phyloP scores from a whole-genome alignment of 257 asterid species.

The Schizonepeta tenuifolia region DNA sequence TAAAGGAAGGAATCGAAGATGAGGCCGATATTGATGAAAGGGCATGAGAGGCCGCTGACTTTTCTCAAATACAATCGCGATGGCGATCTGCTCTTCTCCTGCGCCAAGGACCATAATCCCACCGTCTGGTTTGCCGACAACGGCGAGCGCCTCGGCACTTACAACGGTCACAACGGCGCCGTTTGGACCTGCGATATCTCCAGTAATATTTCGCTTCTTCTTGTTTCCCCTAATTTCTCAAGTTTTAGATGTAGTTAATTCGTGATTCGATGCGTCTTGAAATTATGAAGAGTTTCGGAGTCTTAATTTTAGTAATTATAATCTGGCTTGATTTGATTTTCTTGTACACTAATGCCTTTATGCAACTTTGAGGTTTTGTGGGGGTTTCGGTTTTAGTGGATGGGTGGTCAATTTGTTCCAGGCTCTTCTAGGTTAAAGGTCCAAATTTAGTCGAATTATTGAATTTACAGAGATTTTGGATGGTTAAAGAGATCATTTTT shows the following conservation, averaged over 20 bases:
- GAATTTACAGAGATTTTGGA: neutral
- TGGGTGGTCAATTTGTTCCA: neutral
- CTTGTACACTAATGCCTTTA: neutral
- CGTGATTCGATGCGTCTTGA: neutral
- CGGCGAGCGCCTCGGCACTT: constrained; percentile 97
- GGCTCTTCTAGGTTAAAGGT: neutral
- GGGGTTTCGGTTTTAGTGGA: neutral
- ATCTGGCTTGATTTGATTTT: neutral
- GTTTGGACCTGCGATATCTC: constrained; percentile 97
- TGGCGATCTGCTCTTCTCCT: constrained; percentile 88
- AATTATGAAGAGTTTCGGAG: neutral
- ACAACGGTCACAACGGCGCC: constrained; percentile 94
- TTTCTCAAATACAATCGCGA: constrained; percentile 81
- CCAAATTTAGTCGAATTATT: neutral
- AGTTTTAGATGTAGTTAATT: neutral
- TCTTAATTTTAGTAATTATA: neutral
- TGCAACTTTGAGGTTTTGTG: constrained; percentile 7
- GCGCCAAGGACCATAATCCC: constrained; percentile 92
- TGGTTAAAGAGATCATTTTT: neutral
- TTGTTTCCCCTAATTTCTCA: neutral
- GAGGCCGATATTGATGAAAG: constrained; percentile 96
- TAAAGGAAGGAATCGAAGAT: constrained; percentile 29
- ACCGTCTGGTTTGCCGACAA: constrained; percentile 92
- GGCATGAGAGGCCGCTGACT: constrained; percentile 95
- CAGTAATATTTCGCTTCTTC: constrained; percentile 40